These are phyloP conservation scores for Colletotrichum cuscutae DNA, from an alignment of 2,329 filamentous ascomycete genomes.

Conservation along the genomic window DNA sequence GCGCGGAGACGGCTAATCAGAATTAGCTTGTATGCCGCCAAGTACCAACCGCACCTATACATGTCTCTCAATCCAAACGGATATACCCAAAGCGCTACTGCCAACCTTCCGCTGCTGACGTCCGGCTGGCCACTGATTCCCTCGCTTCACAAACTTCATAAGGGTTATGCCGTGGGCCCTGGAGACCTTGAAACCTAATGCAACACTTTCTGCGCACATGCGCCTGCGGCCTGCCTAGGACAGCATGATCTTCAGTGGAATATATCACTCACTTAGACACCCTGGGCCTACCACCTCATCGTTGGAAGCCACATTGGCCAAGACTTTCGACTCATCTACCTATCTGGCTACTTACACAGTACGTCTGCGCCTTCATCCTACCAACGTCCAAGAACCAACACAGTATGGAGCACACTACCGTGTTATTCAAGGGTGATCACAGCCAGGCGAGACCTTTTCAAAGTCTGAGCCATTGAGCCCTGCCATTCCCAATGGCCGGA, in stretches of 20 bases:
- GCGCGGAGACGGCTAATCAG: neutral
- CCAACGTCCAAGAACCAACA: too few species aligned
- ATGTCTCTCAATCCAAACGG: neutral
- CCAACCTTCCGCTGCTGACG: neutral
- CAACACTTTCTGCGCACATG: neutral
- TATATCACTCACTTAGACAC: neutral
- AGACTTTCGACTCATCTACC: constrained; percentile 2
- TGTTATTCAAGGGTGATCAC: neutral
- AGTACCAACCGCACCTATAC: neutral
- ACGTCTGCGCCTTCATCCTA: too few species aligned
- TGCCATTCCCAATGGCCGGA: constrained; percentile 6
- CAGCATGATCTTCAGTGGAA: constrained; percentile 9
- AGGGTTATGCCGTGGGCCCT: neutral
- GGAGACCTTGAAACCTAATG: constrained; percentile 8
- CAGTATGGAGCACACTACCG: neutral
- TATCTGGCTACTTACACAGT: neutral
- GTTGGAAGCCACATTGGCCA: constrained; percentile 10
- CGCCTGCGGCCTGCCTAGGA: neutral
- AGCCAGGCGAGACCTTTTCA: neutral
- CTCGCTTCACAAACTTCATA: neutral
- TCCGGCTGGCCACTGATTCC: neutral
- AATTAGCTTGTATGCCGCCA: neutral
- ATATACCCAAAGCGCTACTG: neutral
- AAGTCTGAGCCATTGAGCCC: neutral
- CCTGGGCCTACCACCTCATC: neutral